These are phyloP conservation scores for Tolypocladium ophioglossoides DNA, from an alignment of 2,329 filamentous ascomycete genomes.

Conservation along the genomic window DNA sequence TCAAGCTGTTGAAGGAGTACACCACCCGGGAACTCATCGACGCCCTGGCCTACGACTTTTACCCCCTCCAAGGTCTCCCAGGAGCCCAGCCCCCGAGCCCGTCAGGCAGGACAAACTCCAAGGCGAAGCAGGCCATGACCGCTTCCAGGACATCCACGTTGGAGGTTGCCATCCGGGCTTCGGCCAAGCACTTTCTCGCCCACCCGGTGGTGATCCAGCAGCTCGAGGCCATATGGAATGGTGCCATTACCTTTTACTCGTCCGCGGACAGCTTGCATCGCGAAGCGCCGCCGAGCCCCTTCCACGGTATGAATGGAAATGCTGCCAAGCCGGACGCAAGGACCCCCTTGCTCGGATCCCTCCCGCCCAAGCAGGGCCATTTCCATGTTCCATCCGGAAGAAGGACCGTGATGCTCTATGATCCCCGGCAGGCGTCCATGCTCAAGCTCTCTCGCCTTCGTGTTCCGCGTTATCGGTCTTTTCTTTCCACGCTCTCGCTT, in stretches of 20 bases:
- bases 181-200: conserved; percentile 84
- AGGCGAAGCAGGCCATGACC: conserved; percentile 37
- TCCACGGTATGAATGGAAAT: conserved; percentile 13
- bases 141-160: conserved; percentile 78
- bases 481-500: conserved; percentile 80
- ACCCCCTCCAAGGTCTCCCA: conserved; percentile 74
- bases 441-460: conserved; percentile 86
- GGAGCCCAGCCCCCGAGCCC: conserved; percentile 27
- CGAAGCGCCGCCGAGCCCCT: conserved; percentile 18
- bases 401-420: conserved; percentile 77
- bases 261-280: conserved; percentile 78
- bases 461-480: conserved; percentile 83
- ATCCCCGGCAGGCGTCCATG: conserved; percentile 78
- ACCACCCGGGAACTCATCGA: conserved; percentile 84
- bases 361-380: conserved; percentile 18
- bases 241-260: conserved; percentile 89
- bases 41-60: conserved; percentile 89
- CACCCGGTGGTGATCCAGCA: conserved; percentile 90
- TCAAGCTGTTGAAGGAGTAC: conserved; percentile 85
- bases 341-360: conserved; percentile 39
- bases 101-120: conserved; percentile 22
- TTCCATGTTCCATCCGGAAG: conserved; percentile 36
- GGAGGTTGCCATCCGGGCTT: conserved; percentile 85
- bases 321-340: conserved; percentile 28
- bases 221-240: conserved; percentile 94